phyloP scores from a whole-genome alignment of 306 rosid species.

The Quercus robur region DNA sequence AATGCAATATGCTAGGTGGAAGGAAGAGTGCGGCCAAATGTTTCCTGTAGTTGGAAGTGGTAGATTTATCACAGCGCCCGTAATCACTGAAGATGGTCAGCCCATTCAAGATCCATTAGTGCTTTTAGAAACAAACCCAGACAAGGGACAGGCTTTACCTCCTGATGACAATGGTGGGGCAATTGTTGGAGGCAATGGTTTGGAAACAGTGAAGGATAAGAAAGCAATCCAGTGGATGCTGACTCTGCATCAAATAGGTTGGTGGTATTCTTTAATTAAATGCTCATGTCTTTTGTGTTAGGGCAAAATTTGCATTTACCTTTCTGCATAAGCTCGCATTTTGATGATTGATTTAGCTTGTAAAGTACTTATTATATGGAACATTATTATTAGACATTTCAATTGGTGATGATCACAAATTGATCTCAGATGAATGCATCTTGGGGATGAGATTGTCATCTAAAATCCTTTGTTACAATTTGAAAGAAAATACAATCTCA shows the following conservation, averaged over 20 bases:
- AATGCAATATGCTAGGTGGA: constrained; percentile 70
- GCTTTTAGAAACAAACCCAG: constrained; percentile 58
- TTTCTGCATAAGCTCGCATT: not conserved
- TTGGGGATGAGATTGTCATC: not conserved
- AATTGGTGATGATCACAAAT: not conserved
- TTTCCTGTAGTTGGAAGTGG: constrained; percentile 97
- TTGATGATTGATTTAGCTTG: not conserved
- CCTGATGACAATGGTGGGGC: constrained; percentile 28
- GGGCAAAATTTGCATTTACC: not conserved
- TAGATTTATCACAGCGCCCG: constrained; percentile 85
- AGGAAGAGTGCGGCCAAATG: constrained; percentile 79
- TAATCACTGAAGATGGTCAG: constrained; percentile 73
- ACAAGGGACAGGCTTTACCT: constrained; percentile 34
- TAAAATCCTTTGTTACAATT: not conserved
- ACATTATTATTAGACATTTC: not conserved
- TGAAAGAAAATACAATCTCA: not conserved
- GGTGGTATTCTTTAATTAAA: constrained; percentile 20
- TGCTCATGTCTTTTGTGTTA: not conserved
- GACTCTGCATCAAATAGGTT: constrained; percentile 98
- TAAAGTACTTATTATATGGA: not conserved
- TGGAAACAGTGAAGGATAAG: constrained; percentile 57
- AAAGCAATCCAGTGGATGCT: constrained; percentile 89
- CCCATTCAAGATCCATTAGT: constrained; percentile 81
- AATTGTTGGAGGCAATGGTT: constrained; percentile 8
- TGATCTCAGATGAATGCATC: not conserved